Conservation (phyloP, 257 asterid genomes). For the Asclepias syriaca region DNA sequence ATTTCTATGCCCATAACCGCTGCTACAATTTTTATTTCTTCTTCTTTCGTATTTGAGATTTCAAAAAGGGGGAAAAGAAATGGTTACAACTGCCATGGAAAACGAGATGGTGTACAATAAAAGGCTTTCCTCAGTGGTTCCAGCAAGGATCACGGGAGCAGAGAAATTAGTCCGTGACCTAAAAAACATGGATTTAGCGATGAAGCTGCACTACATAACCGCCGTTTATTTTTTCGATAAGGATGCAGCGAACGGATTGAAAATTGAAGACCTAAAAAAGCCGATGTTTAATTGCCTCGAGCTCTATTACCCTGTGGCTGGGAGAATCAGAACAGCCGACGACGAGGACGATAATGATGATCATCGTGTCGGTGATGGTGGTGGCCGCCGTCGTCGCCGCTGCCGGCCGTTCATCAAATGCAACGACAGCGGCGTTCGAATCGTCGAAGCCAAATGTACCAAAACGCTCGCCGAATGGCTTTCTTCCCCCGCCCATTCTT, state of each 20-base stretch:
- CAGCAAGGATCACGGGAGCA: conserved; percentile 57
- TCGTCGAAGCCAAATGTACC: conserved; percentile 59
- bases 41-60: too few species aligned
- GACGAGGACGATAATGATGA: neutral
- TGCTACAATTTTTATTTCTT: too few species aligned
- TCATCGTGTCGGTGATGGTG: too few species aligned
- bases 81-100: conserved; percentile 9
- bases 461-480: conserved; percentile 54
- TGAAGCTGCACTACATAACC: conserved; percentile 57
- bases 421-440: conserved; percentile 76
- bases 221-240: conserved; percentile 53
- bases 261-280: conserved; percentile 34
- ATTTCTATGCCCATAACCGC: too few species aligned
- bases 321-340: conserved; percentile 46
- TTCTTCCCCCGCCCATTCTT: neutral
- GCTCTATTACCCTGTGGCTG: conserved; percentile 34
- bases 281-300: conserved; percentile 53
- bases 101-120: conserved; percentile 18
- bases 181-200: conserved; percentile 43
- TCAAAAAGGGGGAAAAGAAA: neutral
- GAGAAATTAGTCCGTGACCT: conserved; percentile 30
- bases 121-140: conserved; percentile 49
- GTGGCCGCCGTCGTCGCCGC: neutral
- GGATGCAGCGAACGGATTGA: conserved; percentile 44
- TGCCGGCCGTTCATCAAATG: conserved; percentile 65